A percentile compares a stretch with the other conserved stretches of the same genome.
phyloP scores from a whole-genome alignment of 345 rosid species.

The Arabis hirsuta region DNA sequence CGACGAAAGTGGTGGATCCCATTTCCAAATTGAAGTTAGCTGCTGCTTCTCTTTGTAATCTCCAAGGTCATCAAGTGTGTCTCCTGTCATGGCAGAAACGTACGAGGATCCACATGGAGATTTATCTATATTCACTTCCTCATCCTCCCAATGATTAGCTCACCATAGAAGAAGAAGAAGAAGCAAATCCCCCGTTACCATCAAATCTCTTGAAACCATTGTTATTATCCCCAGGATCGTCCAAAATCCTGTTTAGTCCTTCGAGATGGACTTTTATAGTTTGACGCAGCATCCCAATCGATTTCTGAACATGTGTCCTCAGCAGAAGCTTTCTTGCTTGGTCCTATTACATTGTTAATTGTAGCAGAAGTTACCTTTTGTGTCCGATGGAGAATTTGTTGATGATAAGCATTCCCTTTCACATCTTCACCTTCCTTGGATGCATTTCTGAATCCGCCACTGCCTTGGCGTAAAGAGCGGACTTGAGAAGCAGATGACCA shows the following conservation, averaged over 20 bases:
- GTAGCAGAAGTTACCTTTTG: neutral
- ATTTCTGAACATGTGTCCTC: slow-evolving; percentile 28
- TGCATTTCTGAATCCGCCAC: too few species aligned
- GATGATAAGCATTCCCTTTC: too few species aligned
- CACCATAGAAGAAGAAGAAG: slow-evolving; percentile 32
- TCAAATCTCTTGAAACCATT: slow-evolving; percentile 21
- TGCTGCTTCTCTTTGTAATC: slow-evolving; percentile 16
- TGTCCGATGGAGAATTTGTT: slow-evolving; percentile 2
- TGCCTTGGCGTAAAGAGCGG: too few species aligned
- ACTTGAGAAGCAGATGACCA: slow-evolving; percentile 32
- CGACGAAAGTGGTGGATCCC: slow-evolving; percentile 29
- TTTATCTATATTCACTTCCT: slow-evolving; percentile 30
- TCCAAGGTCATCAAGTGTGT: slow-evolving; percentile 35
- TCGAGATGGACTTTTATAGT: slow-evolving; percentile 22
- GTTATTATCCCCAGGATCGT: slow-evolving; percentile 23
- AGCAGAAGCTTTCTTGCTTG: slow-evolving; percentile 25
- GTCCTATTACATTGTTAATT: slow-evolving; percentile 8
- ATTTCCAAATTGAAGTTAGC: slow-evolving; percentile 19
- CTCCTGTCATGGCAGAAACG: slow-evolving; percentile 38
- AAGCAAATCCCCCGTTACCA: slow-evolving; percentile 12
- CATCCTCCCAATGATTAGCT: slow-evolving; percentile 39
- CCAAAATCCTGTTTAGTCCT: slow-evolving; percentile 30
- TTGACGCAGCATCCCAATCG: slow-evolving; percentile 37
- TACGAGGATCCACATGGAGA: slow-evolving; percentile 37
- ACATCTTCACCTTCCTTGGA: too few species aligned